Percentiles rank a stretch among this genome's conserved stretches.
phyloP scores from a whole-genome alignment of 1,284 basidiomycete species.

The Pseudozyma pruni region DNA sequence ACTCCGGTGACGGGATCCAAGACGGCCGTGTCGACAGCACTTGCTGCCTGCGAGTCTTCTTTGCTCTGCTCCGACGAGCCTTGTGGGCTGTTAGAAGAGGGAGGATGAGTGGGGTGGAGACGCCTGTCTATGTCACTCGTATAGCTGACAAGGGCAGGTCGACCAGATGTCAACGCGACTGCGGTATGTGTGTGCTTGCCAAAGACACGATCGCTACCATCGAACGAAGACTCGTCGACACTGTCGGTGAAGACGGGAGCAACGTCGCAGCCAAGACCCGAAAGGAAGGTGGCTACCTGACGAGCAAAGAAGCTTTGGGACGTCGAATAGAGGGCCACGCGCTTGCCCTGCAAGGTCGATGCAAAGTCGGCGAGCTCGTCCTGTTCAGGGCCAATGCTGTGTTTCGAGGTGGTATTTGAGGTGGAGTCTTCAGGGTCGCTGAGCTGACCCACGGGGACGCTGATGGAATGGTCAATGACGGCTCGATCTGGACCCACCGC shows the following conservation, averaged over 20 bases:
- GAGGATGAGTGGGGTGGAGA: slow-evolving; percentile 4
- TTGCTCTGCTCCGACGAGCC: neutral
- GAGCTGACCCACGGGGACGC: slow-evolving; percentile 28
- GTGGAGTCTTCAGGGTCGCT: slow-evolving; percentile 4
- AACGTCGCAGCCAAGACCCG: slow-evolving; percentile 36
- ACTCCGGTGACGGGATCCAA: slow-evolving; percentile 57
- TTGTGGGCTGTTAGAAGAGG: neutral
- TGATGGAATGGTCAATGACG: slow-evolving; percentile 31
- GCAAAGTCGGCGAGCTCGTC: slow-evolving; percentile 37
- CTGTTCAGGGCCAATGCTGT: slow-evolving; percentile 16
- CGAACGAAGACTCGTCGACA: slow-evolving; percentile 18
- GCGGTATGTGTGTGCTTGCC: slow-evolving; percentile 44
- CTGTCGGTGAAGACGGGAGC: slow-evolving; percentile 35
- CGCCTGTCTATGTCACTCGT: slow-evolving; percentile 44
- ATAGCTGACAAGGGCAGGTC: slow-evolving; percentile 51
- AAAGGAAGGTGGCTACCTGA: slow-evolving; percentile 27
- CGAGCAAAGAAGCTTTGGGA: slow-evolving; percentile 37
- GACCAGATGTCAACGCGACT: slow-evolving; percentile 43
- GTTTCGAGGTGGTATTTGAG: neutral
- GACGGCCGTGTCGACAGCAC: slow-evolving; percentile 38
- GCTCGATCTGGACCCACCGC: slow-evolving; percentile 10
- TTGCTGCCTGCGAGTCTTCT: neutral
- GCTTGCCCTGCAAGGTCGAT: slow-evolving; percentile 24
- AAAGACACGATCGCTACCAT: slow-evolving; percentile 13
- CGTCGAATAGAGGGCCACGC: slow-evolving; percentile 47